Conservation (phyloP, 805 yeast species). For the Kazachstania psychrophila region DNA sequence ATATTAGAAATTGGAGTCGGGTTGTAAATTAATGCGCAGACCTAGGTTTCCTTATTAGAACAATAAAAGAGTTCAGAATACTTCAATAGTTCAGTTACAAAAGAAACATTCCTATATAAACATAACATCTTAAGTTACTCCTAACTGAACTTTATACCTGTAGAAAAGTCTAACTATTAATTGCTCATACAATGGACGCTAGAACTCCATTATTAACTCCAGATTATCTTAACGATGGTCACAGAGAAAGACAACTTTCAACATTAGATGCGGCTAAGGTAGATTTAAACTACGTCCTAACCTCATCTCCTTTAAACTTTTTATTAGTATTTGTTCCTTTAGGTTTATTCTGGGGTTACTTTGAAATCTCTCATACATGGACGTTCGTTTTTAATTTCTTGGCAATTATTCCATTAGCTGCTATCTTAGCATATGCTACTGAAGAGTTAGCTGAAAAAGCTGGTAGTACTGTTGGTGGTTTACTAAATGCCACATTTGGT, state of each 20-base stretch:
- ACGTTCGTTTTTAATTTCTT: conserved; percentile 70
- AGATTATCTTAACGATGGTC: conserved; percentile 6
- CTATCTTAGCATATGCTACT: conserved; percentile 82
- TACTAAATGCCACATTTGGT: conserved; percentile 93
- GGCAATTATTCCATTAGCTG: conserved; percentile 89
- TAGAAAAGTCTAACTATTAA: not conserved
- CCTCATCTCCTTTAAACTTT: conserved; percentile 65
- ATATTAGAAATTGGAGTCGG: too few relatives aligned
- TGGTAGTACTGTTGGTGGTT: conserved; percentile 89
- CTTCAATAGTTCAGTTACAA: too few relatives aligned
- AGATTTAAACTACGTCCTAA: conserved; percentile 28
- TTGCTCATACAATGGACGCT: conserved; percentile 10
- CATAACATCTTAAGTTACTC: too few relatives aligned
- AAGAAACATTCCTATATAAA: too few relatives aligned
- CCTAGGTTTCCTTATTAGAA: too few relatives aligned
- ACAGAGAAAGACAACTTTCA: conserved; percentile 1
- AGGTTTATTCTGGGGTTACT: conserved; percentile 65
- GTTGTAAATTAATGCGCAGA: too few relatives aligned
- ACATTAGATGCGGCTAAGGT: conserved; percentile 15
- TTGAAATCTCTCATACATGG: conserved; percentile 44
- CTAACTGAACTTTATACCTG: too few relatives aligned
- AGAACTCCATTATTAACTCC: conserved; percentile 15
- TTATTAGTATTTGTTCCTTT: conserved; percentile 79
- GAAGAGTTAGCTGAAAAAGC: conserved; percentile 83
- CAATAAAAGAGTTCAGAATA: too few relatives aligned